Percentiles rank a stretch among this genome's conserved stretches.
These are phyloP conservation scores for Physcomitrellopsis africana DNA, from an alignment of 225 moss, liverwort and hornwort genomes.

Conservation along the genomic window DNA sequence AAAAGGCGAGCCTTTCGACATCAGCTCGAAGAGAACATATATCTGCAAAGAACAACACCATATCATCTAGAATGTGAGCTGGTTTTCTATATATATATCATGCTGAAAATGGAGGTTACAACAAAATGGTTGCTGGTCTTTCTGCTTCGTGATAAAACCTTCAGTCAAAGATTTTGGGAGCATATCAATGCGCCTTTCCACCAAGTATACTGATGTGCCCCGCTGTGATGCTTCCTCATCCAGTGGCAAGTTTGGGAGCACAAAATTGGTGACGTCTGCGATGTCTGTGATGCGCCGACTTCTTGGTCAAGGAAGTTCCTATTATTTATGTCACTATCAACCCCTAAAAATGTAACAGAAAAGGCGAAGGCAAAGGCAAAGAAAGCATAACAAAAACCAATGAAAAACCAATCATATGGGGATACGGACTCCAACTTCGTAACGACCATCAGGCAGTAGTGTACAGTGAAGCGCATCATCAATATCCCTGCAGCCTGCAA, in stretches of 20 bases:
- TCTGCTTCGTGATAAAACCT: constrained; percentile 52
- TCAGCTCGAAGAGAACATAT: constrained; percentile 97
- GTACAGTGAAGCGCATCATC: constrained; percentile 98
- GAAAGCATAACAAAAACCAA: neutral
- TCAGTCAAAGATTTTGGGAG: constrained; percentile 97
- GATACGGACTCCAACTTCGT: constrained; percentile 99
- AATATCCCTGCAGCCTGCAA: constrained; percentile 96
- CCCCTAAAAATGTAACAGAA: constrained; percentile 2
- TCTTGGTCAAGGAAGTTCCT: constrained; percentile 55
- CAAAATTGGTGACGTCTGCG: constrained; percentile 99
- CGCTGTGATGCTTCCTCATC: constrained; percentile 94
- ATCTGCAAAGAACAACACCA: constrained; percentile 56
- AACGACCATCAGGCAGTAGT: constrained; percentile 72
- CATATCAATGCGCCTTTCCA: constrained; percentile 99
- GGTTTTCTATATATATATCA: neutral
- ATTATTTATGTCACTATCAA: constrained; percentile 6
- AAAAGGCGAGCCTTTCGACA: constrained; percentile 93
- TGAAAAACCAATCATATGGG: constrained; percentile 29
- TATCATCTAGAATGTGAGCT: constrained; percentile 5
- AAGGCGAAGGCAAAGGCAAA: neutral
- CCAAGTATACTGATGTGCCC: constrained; percentile 97
- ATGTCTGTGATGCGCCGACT: constrained; percentile 66
- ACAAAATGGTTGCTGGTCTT: constrained; percentile 16
- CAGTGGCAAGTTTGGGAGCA: constrained; percentile 82
- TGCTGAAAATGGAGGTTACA: neutral